Evolutionary conservation across 1,139 yeast species (phyloP), one percentile per base, ranked within the genome.

Genomic region (Zygosaccharomyces sapae): DNA sequence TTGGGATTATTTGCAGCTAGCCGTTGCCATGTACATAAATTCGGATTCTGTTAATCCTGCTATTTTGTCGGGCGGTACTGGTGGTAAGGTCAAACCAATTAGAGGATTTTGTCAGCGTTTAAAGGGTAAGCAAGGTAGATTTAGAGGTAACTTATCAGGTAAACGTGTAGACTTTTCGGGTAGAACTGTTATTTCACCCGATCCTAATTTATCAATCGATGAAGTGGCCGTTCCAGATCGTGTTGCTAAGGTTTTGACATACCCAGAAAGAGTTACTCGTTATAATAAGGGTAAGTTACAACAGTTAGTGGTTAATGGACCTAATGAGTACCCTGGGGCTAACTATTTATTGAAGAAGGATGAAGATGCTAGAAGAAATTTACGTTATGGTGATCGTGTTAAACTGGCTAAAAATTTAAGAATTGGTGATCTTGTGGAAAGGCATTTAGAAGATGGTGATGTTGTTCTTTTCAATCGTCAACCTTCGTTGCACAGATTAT

Each of bases 101-200:
- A 75, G 98, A 63, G 99, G 97, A 6, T 81, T 94, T 56, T 92
- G 98, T 67, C 99, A 94, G 70, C 81, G 99, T 66, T 75, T 94
- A 54, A 94, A 94, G 71, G 99, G 99, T 68, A 94, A 94, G 62
- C 98, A 92, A 69, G 99, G 99, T 62, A 85, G 99, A 66, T 94
- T 94, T 70, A 79, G 99, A 74, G 99, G 99, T 55, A 94, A 94
- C 65, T 72, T 94, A 57, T 89, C 97, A 0, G 99, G 99, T 68
- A 94, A 94, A 68, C 86, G 99, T 73, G 99, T 94, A 37, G 99
- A 94, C 68, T 94, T 94, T 66, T 90, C 97, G 0, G 98, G 95
- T 45, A 81, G 99, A 73, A 94, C 98, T 0, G 99, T 94, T 58
- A 92, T 94, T 65, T 92, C 98, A 1, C 99, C 99, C 0, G 99